These are phyloP conservation scores for Pouteria campechiana DNA, from an alignment of 179 eudicot species.

Conservation along the genomic window DNA sequence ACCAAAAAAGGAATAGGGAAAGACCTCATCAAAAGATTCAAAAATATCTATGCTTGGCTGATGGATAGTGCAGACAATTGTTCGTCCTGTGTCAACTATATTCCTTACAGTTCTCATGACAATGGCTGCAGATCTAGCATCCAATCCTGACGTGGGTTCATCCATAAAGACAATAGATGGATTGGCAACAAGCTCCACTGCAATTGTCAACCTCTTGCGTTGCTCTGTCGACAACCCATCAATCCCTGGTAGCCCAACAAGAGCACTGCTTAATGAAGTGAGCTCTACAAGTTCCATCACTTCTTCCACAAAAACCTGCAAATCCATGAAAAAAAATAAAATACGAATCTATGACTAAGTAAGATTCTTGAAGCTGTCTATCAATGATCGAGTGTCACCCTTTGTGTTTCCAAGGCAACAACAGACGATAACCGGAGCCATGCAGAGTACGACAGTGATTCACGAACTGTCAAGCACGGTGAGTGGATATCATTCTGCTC, in stretches of 20 bases:
- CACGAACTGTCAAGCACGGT: slow-evolving; percentile 85
- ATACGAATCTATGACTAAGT: background rate
- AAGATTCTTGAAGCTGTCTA: too few relatives aligned
- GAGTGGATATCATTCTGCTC: slow-evolving; percentile 95
- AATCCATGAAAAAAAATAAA: slow-evolving; percentile 1
- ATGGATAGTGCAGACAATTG: slow-evolving; percentile 93
- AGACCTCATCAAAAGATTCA: slow-evolving; percentile 94
- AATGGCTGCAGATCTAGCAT: slow-evolving; percentile 95
- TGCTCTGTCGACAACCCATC: slow-evolving; percentile 96
- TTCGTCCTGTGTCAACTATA: slow-evolving; percentile 87
- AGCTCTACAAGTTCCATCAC: slow-evolving; percentile 98
- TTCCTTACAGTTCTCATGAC: slow-evolving; percentile 97
- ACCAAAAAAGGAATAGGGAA: background rate
- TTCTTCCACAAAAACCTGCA: slow-evolving; percentile 79
- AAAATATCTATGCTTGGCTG: slow-evolving; percentile 97
- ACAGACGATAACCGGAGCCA: slow-evolving; percentile 74
- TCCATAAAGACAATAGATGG: slow-evolving; percentile 97
- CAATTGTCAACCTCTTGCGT: slow-evolving; percentile 84
- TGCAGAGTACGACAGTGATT: slow-evolving; percentile 86
- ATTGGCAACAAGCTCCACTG: slow-evolving; percentile 91
- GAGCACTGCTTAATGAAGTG: slow-evolving; percentile 57
- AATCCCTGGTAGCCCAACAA: slow-evolving; percentile 87
- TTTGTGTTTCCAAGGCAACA: slow-evolving; percentile 64
- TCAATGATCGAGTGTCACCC: slow-evolving; percentile 33
- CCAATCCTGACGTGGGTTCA: slow-evolving; percentile 96